These are phyloP conservation scores for Tetragonia tetragonoides DNA, from an alignment of 148 eudicot species.

Conservation along the genomic window DNA sequence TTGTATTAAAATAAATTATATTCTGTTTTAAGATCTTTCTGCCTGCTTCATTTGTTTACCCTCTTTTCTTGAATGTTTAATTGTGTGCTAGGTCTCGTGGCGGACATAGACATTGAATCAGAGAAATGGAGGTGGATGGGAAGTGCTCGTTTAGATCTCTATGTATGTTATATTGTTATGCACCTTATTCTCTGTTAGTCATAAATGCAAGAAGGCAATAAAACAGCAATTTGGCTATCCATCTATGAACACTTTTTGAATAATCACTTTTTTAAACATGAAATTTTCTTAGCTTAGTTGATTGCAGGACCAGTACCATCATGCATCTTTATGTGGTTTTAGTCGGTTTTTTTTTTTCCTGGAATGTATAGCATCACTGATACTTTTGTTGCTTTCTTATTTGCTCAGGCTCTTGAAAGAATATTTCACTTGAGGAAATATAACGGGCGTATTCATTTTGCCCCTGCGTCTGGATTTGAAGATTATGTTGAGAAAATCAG, in stretches of 20 bases:
- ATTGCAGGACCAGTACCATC: not conserved
- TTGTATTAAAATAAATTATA: not conserved
- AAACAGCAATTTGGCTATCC: too few relatives aligned
- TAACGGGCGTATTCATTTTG: slow-evolving; percentile 68
- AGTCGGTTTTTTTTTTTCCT: not conserved
- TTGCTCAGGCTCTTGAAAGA: slow-evolving; percentile 65
- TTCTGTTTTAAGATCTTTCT: slow-evolving; percentile 1
- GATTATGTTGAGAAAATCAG: slow-evolving; percentile 46
- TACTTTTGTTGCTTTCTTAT: not conserved
- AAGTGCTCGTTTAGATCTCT: slow-evolving; percentile 78
- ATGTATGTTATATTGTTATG: slow-evolving; percentile 44
- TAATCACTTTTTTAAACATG: too few relatives aligned
- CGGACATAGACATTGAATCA: slow-evolving; percentile 94
- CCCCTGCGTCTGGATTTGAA: slow-evolving; percentile 84
- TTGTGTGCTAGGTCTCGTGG: slow-evolving; percentile 66
- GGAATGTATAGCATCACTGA: not conserved
- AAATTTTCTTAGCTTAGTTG: not conserved
- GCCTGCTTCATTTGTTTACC: not conserved
- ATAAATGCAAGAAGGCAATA: too few relatives aligned
- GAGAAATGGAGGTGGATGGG: slow-evolving; percentile 99
- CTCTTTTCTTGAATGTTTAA: slow-evolving; percentile 11
- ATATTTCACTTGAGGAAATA: slow-evolving; percentile 67
- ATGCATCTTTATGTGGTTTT: not conserved
- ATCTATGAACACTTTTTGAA: too few relatives aligned
- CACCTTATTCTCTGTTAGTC: too few relatives aligned